Conservation (phyloP, 768 basidiomycete species). For the Rhizopogon roseolus region DNA sequence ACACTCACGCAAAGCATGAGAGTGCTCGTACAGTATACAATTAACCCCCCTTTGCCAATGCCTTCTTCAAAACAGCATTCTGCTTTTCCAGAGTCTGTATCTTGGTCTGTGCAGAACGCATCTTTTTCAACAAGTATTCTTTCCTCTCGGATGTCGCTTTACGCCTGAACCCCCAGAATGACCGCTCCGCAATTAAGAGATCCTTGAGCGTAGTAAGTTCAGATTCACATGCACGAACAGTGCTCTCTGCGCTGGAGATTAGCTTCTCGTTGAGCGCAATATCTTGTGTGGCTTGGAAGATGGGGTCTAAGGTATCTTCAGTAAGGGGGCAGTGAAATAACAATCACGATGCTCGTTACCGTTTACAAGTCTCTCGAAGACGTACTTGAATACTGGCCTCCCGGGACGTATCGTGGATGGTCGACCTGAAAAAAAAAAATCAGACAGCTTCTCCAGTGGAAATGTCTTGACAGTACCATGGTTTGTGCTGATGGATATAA, state of each 20-base stretch:
- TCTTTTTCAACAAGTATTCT: conserved; percentile 67
- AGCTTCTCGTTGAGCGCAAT: conserved; percentile 73
- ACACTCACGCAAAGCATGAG: no score
- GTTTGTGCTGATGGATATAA: conserved; percentile 74
- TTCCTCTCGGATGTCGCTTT: conserved; percentile 55
- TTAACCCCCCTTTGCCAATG: no score
- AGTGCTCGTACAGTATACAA: no score
- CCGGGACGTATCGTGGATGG: conserved; percentile 85
- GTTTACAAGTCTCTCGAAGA: conserved; percentile 76
- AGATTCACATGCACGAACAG: conserved; percentile 66
- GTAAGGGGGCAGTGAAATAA: neutral
- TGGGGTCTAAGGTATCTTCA: conserved; percentile 43
- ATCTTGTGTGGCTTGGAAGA: conserved; percentile 80
- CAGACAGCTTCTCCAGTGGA: neutral
- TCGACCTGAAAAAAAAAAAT: conserved; percentile 48
- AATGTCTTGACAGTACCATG: conserved; percentile 46
- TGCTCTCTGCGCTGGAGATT: conserved; percentile 53
- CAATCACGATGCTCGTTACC: conserved; percentile 36
- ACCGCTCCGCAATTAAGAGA: conserved; percentile 48
- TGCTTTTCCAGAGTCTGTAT: conserved; percentile 65
- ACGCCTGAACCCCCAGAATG: conserved; percentile 40
- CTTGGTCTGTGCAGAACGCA: conserved; percentile 64
- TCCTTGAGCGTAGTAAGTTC: conserved; percentile 68
- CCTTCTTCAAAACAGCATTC: conserved; percentile 68
- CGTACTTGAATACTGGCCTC: conserved; percentile 83